phyloP scores from a whole-genome alignment of 148 eudicot species.

The Camellia sinensis region DNA sequence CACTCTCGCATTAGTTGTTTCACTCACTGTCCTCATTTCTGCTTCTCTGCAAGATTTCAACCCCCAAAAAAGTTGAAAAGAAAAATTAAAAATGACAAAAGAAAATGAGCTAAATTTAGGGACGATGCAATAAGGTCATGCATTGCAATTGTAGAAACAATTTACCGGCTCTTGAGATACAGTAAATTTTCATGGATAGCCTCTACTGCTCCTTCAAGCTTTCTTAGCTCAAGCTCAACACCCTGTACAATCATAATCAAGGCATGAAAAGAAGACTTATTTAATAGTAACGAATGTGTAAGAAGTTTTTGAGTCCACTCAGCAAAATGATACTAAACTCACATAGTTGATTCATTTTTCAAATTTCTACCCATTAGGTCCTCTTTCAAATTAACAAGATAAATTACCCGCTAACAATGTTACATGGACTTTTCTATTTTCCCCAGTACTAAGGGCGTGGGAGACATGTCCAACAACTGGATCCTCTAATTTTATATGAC shows the following conservation, averaged over 20 bases:
- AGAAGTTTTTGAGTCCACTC: not conserved
- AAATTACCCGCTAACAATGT: not conserved
- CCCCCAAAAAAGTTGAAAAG: not conserved
- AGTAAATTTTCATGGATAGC: slow-evolving; percentile 76
- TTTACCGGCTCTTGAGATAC: slow-evolving; percentile 60
- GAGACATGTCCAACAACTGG: too few relatives aligned
- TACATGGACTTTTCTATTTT: too few relatives aligned
- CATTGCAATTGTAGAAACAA: not conserved
- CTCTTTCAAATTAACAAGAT: not conserved
- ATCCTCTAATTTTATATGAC: too few relatives aligned
- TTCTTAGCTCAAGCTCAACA: slow-evolving; percentile 77
- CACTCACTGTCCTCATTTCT: slow-evolving; percentile 74
- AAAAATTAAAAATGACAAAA: not conserved
- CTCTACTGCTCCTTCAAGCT: slow-evolving; percentile 88
- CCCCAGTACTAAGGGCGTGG: too few relatives aligned
- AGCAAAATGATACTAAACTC: not conserved
- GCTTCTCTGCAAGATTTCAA: slow-evolving; percentile 52
- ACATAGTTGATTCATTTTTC: not conserved
- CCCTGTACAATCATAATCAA: slow-evolving; percentile 36
- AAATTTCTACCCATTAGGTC: not conserved
- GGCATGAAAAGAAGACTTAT: not conserved
- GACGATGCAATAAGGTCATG: not conserved
- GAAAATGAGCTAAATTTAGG: not conserved
- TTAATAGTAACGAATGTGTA: not conserved
- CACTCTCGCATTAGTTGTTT: slow-evolving; percentile 73